Percentiles rank a stretch among this genome's conserved stretches.
These are phyloP conservation scores for Apium graveolens DNA, from an alignment of 129 eudicot species.

Conservation along the genomic window DNA sequence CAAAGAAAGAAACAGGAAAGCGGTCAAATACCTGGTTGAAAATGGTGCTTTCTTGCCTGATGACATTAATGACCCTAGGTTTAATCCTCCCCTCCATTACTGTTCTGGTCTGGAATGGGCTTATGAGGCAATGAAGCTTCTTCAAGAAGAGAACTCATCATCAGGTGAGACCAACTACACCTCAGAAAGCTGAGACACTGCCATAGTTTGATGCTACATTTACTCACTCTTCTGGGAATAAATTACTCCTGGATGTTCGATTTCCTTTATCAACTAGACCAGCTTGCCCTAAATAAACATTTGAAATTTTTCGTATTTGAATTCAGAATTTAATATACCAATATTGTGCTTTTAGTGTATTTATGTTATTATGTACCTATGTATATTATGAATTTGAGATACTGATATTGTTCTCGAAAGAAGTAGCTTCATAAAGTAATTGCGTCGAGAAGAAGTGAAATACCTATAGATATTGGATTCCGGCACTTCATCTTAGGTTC, in stretches of 20 bases:
- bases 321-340: neutral
- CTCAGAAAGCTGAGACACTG: slow-evolving; percentile 48
- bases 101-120: slow-evolving; percentile 98
- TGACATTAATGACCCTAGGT: slow-evolving; percentile 75
- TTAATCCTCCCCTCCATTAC: slow-evolving; percentile 90
- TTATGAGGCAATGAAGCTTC: slow-evolving; percentile 78
- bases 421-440: neutral
- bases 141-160: slow-evolving; percentile 49
- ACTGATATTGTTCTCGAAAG: too few species aligned
- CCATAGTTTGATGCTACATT: neutral
- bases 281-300: neutral
- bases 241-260: neutral
- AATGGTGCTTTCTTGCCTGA: slow-evolving; percentile 94
- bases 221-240: neutral
- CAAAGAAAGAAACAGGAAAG: slow-evolving; percentile 74
- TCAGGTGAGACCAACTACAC: slow-evolving; percentile 50
- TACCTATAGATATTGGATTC: too few species aligned
- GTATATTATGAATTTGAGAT: neutral
- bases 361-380: neutral
- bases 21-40: slow-evolving; percentile 64
- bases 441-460: too few species aligned
- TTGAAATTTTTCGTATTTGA: neutral
- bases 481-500: neutral
- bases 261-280: neutral
- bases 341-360: neutral